Base-by-base conservation (phyloP, 257 asterid genomes). In the Fraxinus americana region DNA sequence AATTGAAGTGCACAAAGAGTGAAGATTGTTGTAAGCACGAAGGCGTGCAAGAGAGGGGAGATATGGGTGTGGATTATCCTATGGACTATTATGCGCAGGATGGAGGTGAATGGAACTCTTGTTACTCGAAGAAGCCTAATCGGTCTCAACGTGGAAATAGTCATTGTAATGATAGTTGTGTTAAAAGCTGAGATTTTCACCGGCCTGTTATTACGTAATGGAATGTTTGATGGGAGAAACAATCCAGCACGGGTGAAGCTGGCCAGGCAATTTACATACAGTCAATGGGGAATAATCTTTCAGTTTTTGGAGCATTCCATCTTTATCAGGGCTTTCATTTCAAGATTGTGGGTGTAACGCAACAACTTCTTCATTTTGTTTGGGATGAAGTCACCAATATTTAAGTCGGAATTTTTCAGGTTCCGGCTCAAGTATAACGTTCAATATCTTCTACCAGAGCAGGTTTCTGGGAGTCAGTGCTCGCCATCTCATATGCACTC, bases 31-130 rank as follows among this genome's bases (percentile, higher is more conserved):
- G 96, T 70, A 83, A 78, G 41, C 70, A 82, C 80, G 85, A 21
- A 14, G 80, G 78, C 65, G 84, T 25, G 78, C 70, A 80, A 41
- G 89, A 74, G 61, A 71, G 75, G 68, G 80, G 59, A 68, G 85
- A 69, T 71, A 70, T 23, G 0, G 85, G 70, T 21, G 91, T 86
- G 79, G 97, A 89, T 86, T 93, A 95, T 82, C 98, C 97, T 0
- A 95, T 95, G 99, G 99, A 95, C 88, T 95, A 95, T 84, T 93
- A 95, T 88, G 87, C 98, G 16, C 97, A 88, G 85, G 97, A 91
- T 86, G 99, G 99, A 11, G 99, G 99, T 77, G 94, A 88, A 38
- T 95, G 98, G 98, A 95, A 90, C 80, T 91, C 99, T 67, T 82
- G 88, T 85, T 90, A 95, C 82, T 78, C 94, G 0, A 93, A 93